A percentile compares a stretch with the other conserved stretches of the same genome.
Conservation (phyloP, 2,329 filamentous ascomycete species). For the Didymella exigua region DNA sequence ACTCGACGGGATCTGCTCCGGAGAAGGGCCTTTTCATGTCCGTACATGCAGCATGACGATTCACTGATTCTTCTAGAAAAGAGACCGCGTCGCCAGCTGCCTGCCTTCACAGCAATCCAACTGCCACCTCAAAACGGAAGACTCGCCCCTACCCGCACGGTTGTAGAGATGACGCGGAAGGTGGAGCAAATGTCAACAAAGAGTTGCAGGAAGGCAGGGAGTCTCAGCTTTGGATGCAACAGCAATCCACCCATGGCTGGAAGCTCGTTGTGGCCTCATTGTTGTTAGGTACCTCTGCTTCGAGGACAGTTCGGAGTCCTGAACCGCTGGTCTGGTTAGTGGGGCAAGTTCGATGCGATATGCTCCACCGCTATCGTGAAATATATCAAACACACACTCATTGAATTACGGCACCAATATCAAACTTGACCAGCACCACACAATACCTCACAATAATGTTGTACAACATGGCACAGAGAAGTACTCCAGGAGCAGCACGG, state of each 20-base stretch:
- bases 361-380: slow-evolving; percentile 16
- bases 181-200: slow-evolving; percentile 5
- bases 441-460: background rate
- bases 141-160: background rate
- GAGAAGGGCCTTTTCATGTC: slow-evolving; percentile 3
- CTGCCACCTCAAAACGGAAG: background rate
- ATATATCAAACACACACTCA: slow-evolving; percentile 8
- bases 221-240: slow-evolving; percentile 2
- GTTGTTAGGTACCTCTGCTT: background rate
- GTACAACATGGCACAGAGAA: background rate
- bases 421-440: background rate
- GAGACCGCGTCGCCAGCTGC: background rate
- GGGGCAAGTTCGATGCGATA: slow-evolving; percentile 1
- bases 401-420: slow-evolving; percentile 14
- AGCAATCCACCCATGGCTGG: slow-evolving; percentile 11
- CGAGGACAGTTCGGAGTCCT: background rate
- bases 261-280: slow-evolving; percentile 4
- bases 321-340: slow-evolving; percentile 2
- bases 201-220: background rate
- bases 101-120: background rate
- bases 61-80: background rate
- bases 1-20: slow-evolving; percentile 9
- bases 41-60: background rate
- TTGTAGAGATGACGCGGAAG: slow-evolving; percentile 6
- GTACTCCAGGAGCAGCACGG: background rate